These are phyloP conservation scores for Talaromyces marneffei DNA, from an alignment of 2,329 filamentous ascomycete species.

Conservation along the genomic window DNA sequence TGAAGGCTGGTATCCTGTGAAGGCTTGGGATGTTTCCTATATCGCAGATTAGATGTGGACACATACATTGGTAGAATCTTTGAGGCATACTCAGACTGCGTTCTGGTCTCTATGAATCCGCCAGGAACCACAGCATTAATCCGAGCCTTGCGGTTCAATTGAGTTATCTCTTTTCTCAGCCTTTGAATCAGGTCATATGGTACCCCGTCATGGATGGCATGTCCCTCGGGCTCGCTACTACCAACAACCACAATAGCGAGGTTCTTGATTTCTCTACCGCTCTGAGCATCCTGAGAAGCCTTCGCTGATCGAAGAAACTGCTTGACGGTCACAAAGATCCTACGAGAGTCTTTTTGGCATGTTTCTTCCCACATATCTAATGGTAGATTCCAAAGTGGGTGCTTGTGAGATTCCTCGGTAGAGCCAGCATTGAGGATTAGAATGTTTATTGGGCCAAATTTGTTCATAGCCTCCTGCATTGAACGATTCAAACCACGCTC, in stretches of 20 bases:
- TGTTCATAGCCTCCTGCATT: conserved; percentile 38
- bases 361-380: conserved; percentile 49
- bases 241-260: conserved; percentile 51
- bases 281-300: conserved; percentile 31
- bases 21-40: neutral
- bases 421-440: conserved; percentile 50
- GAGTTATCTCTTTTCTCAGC: conserved; percentile 52
- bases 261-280: conserved; percentile 41
- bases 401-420: conserved; percentile 45
- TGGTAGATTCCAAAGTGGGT: conserved; percentile 50
- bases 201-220: conserved; percentile 34
- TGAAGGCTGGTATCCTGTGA: conserved; percentile 20
- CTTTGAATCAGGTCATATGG: conserved; percentile 50
- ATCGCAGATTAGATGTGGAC: neutral
- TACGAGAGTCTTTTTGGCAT: conserved; percentile 47
- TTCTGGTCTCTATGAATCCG: conserved; percentile 39
- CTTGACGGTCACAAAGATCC: conserved; percentile 52
- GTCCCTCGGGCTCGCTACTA: conserved; percentile 45
- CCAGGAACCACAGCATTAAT: conserved; percentile 51
- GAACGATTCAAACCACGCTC: conserved; percentile 1
- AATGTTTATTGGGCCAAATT: conserved; percentile 49
- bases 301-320: conserved; percentile 47
- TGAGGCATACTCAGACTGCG: neutral
- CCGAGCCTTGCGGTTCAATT: conserved; percentile 45
- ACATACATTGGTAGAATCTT: neutral